Percentiles rank a stretch among this genome's conserved stretches.
phyloP scores from a whole-genome alignment of 768 basidiomycete species.

The Phaffia tasmanica region DNA sequence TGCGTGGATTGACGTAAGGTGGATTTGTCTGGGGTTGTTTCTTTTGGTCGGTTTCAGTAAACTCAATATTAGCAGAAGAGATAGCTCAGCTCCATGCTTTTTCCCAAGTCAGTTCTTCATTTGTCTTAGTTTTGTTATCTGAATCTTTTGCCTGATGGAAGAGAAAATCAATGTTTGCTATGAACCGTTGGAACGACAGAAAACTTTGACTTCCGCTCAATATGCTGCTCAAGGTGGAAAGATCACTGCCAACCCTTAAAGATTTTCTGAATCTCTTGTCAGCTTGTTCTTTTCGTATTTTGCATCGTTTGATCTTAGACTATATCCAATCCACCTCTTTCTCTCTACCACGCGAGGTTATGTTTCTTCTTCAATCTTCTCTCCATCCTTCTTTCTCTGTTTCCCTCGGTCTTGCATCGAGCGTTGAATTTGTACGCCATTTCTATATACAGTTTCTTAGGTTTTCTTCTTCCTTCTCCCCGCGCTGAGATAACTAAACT shows the following conservation, averaged over 20 bases:
- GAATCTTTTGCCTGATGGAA: neutral
- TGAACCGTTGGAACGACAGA: neutral
- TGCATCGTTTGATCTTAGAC: too few relatives aligned
- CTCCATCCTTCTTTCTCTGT: too few relatives aligned
- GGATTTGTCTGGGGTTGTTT: neutral
- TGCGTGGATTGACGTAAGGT: too few relatives aligned
- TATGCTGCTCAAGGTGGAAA: constrained; percentile 22
- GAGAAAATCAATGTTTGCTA: neutral
- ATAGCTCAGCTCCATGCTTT: constrained; percentile 26
- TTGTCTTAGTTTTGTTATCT: too few relatives aligned
- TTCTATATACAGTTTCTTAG: too few relatives aligned
- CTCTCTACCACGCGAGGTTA: too few relatives aligned
- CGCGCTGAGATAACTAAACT: too few relatives aligned
- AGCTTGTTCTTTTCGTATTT: neutral
- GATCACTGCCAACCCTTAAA: constrained; percentile 17
- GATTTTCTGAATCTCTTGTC: neutral
- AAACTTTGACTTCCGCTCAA: constrained; percentile 23
- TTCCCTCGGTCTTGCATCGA: neutral
- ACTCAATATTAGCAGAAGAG: constrained; percentile 22
- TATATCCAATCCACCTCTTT: too few relatives aligned
- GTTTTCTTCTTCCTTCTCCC: too few relatives aligned
- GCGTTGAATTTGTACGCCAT: neutral
- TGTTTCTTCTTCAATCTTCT: too few relatives aligned
- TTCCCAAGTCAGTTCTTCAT: constrained; percentile 14
- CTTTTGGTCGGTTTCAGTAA: constrained; percentile 3